Conservation (phyloP, 768 basidiomycete genomes). For the Naematelia aurantialba region DNA sequence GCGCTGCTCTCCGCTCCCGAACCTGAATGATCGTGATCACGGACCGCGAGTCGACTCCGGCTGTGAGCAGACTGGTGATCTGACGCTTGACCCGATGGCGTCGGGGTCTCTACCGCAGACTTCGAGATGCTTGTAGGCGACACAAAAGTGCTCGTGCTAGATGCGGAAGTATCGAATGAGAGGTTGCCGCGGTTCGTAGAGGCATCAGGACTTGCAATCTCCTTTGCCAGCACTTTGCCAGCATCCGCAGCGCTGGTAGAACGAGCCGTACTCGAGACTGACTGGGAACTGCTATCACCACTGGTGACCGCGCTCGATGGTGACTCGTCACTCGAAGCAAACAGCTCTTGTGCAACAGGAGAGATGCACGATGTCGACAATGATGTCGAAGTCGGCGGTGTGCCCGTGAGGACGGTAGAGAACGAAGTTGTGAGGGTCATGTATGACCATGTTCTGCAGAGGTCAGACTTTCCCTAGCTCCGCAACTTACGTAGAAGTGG, state of each 20-base stretch:
- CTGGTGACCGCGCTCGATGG: background rate
- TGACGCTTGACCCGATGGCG: background rate
- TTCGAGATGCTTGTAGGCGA: no score
- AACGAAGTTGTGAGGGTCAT: background rate
- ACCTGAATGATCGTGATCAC: background rate
- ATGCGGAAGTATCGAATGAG: no score
- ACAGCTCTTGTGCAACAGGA: background rate
- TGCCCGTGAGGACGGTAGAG: background rate
- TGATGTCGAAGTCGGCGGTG: background rate
- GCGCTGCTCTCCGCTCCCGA: background rate
- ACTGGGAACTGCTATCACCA: background rate
- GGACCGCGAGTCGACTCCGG: background rate
- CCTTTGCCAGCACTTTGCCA: no score
- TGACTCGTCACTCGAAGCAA: background rate
- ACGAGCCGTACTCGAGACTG: background rate
- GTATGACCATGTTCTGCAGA: background rate
- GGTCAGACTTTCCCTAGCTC: background rate
- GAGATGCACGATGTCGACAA: background rate
- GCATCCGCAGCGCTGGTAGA: background rate
- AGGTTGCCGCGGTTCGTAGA: no score
- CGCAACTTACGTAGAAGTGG: constrained; percentile 20
- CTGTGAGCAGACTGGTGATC: background rate
- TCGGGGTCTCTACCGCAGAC: no score
- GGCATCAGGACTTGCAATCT: no score
- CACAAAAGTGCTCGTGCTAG: no score